Conservation (phyloP, 2,329 filamentous ascomycete species). For the Nakataea oryzae region DNA sequence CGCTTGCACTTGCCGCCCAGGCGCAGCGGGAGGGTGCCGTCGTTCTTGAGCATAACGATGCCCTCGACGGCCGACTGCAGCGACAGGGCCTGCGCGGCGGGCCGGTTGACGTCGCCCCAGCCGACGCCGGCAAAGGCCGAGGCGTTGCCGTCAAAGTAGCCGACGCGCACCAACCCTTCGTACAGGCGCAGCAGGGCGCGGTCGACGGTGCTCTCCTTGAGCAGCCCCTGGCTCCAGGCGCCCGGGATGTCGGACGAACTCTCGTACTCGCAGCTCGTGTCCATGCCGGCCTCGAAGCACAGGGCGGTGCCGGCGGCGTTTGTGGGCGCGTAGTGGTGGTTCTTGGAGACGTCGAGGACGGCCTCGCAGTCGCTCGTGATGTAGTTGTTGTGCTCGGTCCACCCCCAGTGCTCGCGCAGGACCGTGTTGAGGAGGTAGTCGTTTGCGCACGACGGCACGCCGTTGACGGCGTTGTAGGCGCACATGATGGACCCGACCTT, state of each 20-base stretch:
- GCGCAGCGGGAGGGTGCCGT: slow-evolving; percentile 36
- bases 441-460: slow-evolving; percentile 48
- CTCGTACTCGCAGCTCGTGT: slow-evolving; percentile 19
- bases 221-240: slow-evolving; percentile 20
- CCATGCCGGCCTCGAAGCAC: slow-evolving; percentile 6
- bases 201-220: slow-evolving; percentile 35
- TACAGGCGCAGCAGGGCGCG: slow-evolving; percentile 40
- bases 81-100: slow-evolving; percentile 42
- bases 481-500: slow-evolving; percentile 51
- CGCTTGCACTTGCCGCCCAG: slow-evolving; percentile 19
- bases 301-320: slow-evolving; percentile 3
- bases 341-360: slow-evolving; percentile 22
- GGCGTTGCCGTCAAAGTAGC: slow-evolving; percentile 43
- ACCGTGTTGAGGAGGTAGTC: slow-evolving; percentile 51
- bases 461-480: slow-evolving; percentile 55
- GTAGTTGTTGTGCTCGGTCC: slow-evolving; percentile 49
- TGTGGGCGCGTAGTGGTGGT: slow-evolving; percentile 9
- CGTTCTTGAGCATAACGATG: slow-evolving; percentile 42
- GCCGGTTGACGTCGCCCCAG: slow-evolving; percentile 45
- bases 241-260: slow-evolving; percentile 14
- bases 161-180: slow-evolving; percentile 40
- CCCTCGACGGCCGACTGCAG: slow-evolving; percentile 40
- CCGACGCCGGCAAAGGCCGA: slow-evolving; percentile 37
- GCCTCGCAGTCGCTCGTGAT: slow-evolving; percentile 58
- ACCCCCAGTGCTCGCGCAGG: slow-evolving; percentile 55